A percentile compares a stretch with the other conserved stretches of the same genome.
phyloP scores from a whole-genome alignment of 1,139 yeast species.

The Hyphopichia burtonii region DNA sequence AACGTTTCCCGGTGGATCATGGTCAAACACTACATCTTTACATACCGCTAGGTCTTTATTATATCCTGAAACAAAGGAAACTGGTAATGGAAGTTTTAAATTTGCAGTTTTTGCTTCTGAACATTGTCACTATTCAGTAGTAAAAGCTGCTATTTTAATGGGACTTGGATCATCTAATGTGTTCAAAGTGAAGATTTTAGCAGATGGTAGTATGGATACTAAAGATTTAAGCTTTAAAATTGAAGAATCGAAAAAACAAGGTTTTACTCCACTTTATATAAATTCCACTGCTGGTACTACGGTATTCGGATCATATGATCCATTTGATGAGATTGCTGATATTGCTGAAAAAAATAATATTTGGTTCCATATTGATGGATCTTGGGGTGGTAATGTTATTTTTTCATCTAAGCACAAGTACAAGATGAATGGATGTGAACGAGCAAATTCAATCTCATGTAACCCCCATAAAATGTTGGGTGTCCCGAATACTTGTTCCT shows the following conservation, averaged over 20 bases:
- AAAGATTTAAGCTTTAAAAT: conserved; percentile 49
- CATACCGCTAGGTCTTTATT: conserved; percentile 71
- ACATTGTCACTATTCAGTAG: conserved; percentile 82
- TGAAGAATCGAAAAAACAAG: conserved; percentile 41
- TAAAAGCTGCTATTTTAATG: conserved; percentile 74
- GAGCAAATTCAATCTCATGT: conserved; percentile 77
- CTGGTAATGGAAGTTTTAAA: conserved; percentile 53
- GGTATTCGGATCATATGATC: conserved; percentile 82
- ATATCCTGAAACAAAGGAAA: conserved; percentile 66
- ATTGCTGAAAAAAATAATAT: conserved; percentile 54
- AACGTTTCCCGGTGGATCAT: conserved; percentile 86
- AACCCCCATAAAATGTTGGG: conserved; percentile 92
- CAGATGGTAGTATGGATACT: conserved; percentile 58
- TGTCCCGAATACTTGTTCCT: conserved; percentile 86
- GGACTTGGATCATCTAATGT: conserved; percentile 70
- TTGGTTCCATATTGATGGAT: conserved; percentile 87
- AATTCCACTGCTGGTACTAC: conserved; percentile 91
- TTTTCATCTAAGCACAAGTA: conserved; percentile 53
- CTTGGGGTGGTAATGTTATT: conserved; percentile 88
- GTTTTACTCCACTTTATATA: conserved; percentile 70
- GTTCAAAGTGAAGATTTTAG: conserved; percentile 58
- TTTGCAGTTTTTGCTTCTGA: conserved; percentile 72
- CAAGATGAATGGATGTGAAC: conserved; percentile 57
- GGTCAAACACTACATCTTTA: conserved; percentile 79
- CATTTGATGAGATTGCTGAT: conserved; percentile 52